Percentiles rank a stretch among this genome's conserved stretches.
Conservation (phyloP, 2,329 filamentous ascomycete genomes). For the Penicillium janthinellum region DNA sequence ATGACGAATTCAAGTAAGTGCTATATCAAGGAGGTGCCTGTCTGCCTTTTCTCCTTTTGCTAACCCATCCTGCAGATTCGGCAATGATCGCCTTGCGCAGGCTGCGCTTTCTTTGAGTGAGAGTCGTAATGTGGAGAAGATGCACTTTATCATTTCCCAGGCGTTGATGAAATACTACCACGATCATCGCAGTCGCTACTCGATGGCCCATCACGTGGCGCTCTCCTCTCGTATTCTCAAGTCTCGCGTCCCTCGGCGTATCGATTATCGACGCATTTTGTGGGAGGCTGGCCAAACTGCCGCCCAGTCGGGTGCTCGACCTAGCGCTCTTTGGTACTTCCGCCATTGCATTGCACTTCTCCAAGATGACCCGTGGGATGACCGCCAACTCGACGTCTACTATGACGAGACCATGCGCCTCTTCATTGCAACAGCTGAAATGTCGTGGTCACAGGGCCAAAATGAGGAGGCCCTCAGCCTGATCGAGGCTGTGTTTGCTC, state of each 20-base stretch:
- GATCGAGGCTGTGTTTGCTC: conserved; percentile 69
- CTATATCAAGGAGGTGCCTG: neutral
- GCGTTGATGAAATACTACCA: conserved; percentile 73
- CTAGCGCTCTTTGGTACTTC: conserved; percentile 82
- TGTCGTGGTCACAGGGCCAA: conserved; percentile 76
- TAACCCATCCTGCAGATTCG: conserved; percentile 59
- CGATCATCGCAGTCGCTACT: conserved; percentile 67
- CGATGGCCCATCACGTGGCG: conserved; percentile 78
- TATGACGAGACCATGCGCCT: conserved; percentile 85
- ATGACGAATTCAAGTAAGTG: conserved; percentile 70
- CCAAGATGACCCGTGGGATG: conserved; percentile 76
- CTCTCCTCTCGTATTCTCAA: conserved; percentile 76
- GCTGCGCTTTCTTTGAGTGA: conserved; percentile 71
- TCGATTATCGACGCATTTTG: conserved; percentile 72
- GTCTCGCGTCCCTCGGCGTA: conserved; percentile 59
- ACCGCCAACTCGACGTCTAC: conserved; percentile 68
- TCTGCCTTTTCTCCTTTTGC: neutral
- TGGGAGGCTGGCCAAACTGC: conserved; percentile 77
- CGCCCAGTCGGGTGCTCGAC: conserved; percentile 77
- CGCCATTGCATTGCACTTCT: conserved; percentile 75
- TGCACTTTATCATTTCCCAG: conserved; percentile 89
- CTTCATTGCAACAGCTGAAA: conserved; percentile 78
- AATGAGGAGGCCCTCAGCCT: conserved; percentile 67
- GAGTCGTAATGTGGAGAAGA: conserved; percentile 67
- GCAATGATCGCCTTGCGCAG: conserved; percentile 82